Base-by-base conservation (phyloP, 75 land plant species). In the Ceratopteris richardii region DNA sequence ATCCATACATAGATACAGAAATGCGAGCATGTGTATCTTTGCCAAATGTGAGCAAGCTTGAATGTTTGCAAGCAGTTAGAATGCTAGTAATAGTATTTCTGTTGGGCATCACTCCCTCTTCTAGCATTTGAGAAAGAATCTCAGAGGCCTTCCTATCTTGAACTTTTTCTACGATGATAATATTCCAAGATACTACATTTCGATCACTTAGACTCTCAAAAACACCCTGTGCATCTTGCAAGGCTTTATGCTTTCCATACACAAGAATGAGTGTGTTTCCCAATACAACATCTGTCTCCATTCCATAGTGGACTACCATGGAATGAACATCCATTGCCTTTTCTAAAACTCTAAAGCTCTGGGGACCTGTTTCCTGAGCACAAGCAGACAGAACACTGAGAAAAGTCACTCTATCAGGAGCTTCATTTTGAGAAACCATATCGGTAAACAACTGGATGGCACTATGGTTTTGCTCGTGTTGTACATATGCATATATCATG, bases 401-500 rank as follows among this genome's bases (percentile, higher is more conserved):
- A 31, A 66, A 69, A 0, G 78, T 77, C 37, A 61, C 50, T 16
- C 70, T 68, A 44, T 74, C 71, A 0, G 75, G 50, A 60, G 31
- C 59, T 6, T 54, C 31, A 37, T 58, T 24, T 51, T 22, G 23
- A 13, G 36, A 31, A 31, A 66, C 71, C 80, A 82, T 82, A 0
- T 19, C 13, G 0, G 56, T 52, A 43, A 64, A 57, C 13, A 82
- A 19, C 23, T 26, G 10, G 0, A 69, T 58, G 31, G 74, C 69
- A 25, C 77, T 68, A 19, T 44, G 20, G 11, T 29, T 40, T 2
- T 21, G 24, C 0, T 66, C 77, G 55, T 55, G 62, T 27, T 68
- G 65, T 0, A 66, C 54, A 47, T 77, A 81, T 0, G 76, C 70
- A 47, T 66, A 66, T 42, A 81, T 69, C 63, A 77, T 69, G 0